A percentile compares a stretch with the other conserved stretches of the same genome.
Evolutionary conservation across 768 basidiomycete genomes (phyloP).

Genomic region (Tephrocybe sp.): DNA sequence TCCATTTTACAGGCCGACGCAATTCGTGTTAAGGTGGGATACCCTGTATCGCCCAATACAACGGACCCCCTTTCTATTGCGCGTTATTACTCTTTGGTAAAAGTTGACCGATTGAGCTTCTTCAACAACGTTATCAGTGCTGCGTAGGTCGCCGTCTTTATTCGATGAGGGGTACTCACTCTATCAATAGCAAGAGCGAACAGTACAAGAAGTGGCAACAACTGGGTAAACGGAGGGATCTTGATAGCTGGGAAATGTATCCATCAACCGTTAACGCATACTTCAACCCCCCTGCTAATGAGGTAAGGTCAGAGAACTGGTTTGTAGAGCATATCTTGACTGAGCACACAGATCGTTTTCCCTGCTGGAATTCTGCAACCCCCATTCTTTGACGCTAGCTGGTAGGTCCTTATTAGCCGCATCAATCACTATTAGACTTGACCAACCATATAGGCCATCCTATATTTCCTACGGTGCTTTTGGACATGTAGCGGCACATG

Average conservation of each 20-base stretch:
- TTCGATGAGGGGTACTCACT: neutral
- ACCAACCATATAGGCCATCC: conserved; percentile 57
- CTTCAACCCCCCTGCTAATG: conserved; percentile 83
- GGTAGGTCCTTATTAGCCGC: conserved; percentile 39
- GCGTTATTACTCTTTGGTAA: conserved; percentile 70
- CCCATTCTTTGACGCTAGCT: conserved; percentile 83
- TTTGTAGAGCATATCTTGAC: neutral
- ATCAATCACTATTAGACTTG: neutral
- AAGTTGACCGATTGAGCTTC: conserved; percentile 66
- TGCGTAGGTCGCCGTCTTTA: conserved; percentile 30
- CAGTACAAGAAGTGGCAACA: conserved; percentile 69
- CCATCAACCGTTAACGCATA: conserved; percentile 88
- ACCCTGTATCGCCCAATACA: conserved; percentile 84
- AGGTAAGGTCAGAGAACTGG: conserved; percentile 42
- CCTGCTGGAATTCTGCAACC: conserved; percentile 94
- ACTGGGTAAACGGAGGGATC: conserved; percentile 67
- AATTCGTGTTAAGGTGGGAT: conserved; percentile 90
- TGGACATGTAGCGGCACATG: conserved; percentile 89
- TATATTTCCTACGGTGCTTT: conserved; percentile 92
- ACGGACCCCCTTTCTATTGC: conserved; percentile 63
- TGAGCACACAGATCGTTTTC: conserved; percentile 71
- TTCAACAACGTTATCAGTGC: conserved; percentile 81
- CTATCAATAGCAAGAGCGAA: conserved; percentile 47
- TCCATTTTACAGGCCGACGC: conserved; percentile 61
- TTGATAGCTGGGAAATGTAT: conserved; percentile 82